These are phyloP conservation scores for Phytophthora multivora DNA, from an alignment of 352 stramenopile genomes.

Conservation along the genomic window DNA sequence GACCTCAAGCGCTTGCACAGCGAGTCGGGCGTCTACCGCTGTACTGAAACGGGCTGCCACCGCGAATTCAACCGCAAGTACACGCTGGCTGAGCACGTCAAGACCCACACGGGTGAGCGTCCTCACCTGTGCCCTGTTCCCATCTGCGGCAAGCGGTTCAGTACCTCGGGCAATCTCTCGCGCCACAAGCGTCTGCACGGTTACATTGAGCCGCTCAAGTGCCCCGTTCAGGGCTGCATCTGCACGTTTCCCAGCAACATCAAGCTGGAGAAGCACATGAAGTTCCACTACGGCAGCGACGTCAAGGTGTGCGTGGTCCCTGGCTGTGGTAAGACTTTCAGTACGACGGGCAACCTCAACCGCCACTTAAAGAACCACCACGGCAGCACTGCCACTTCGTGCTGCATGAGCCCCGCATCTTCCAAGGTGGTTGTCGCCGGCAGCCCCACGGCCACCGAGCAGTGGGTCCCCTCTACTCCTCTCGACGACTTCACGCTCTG, in stretches of 20 bases:
- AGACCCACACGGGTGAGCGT: constrained; percentile 67
- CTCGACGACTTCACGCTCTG: constrained; percentile 25
- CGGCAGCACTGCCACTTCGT: neutral
- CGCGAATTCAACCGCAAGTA: constrained; percentile 66
- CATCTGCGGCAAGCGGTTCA: constrained; percentile 51
- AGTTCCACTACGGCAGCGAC: constrained; percentile 48
- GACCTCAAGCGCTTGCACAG: constrained; percentile 24
- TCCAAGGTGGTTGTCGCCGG: constrained; percentile 10
- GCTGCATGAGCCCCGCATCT: constrained; percentile 17
- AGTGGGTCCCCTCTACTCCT: constrained; percentile 14
- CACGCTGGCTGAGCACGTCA: constrained; percentile 69
- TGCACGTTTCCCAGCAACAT: constrained; percentile 48
- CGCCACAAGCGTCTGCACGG: constrained; percentile 47
- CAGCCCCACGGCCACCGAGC: constrained; percentile 30
- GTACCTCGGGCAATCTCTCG: constrained; percentile 48
- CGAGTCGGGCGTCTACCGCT: constrained; percentile 25
- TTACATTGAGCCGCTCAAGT: constrained; percentile 38
- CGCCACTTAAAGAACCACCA: constrained; percentile 49
- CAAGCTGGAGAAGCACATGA: constrained; percentile 66
- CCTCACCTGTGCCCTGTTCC: constrained; percentile 40
- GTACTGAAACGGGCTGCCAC: constrained; percentile 30
- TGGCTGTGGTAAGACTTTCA: constrained; percentile 53
- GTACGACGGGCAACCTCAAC: constrained; percentile 48
- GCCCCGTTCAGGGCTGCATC: constrained; percentile 28
- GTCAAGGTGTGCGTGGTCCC: constrained; percentile 40